Percentiles rank a stretch among this genome's conserved stretches.
These are phyloP conservation scores for Ceratocystis colombiana DNA, from an alignment of 2,329 filamentous ascomycete species.

Conservation along the genomic window DNA sequence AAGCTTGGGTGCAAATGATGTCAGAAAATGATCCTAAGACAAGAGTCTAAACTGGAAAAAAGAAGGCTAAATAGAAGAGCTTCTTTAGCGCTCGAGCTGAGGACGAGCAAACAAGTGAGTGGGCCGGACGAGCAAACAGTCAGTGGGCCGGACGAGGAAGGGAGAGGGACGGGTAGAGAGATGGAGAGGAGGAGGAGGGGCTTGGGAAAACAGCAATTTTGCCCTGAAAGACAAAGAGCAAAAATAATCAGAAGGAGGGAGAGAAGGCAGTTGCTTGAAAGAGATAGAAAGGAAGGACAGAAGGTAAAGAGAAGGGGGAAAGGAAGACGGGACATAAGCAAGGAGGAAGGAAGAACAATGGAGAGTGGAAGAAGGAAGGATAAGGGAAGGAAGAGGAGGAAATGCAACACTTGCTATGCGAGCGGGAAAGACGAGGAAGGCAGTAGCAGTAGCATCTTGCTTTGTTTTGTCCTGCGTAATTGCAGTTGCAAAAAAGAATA, in stretches of 20 bases:
- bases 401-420: background rate
- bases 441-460: background rate
- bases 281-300: background rate
- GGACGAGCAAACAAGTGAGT: background rate
- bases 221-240: background rate
- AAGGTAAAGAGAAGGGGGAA: background rate
- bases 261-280: background rate
- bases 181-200: background rate
- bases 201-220: no score
- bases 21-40: background rate
- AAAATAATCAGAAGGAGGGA: background rate
- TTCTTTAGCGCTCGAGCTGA: no score
- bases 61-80: slow-evolving; percentile 2
- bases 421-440: background rate
- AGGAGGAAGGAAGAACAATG: background rate
- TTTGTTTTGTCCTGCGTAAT: background rate
- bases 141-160: background rate
- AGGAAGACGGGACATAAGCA: background rate
- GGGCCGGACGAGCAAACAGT: background rate
- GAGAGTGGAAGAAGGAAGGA: background rate
- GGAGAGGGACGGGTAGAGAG: background rate
- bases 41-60: background rate
- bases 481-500: background rate
- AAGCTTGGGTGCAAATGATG: background rate
- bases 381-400: background rate